Percentiles rank a stretch among this genome's conserved stretches.
These are phyloP conservation scores for Fusarium cicatricum DNA, from an alignment of 2,329 filamentous ascomycete genomes.

Conservation along the genomic window DNA sequence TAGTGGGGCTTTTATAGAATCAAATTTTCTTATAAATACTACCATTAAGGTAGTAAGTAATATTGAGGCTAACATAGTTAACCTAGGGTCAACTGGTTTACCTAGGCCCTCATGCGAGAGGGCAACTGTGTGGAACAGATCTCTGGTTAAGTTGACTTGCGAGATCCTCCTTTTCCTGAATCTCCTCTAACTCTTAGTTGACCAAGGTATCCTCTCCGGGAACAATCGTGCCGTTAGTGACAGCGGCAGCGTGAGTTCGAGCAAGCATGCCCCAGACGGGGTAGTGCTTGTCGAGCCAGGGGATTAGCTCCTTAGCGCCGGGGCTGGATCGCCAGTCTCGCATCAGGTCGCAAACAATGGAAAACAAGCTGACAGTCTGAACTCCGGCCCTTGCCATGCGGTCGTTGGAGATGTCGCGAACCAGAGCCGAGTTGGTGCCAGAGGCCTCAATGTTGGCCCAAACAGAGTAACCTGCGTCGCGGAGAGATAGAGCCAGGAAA, in stretches of 20 bases:
- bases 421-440: constrained; percentile 68
- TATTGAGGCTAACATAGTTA: too few species aligned
- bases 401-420: constrained; percentile 70
- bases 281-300: constrained; percentile 70
- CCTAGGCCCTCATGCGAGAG: too few species aligned
- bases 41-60: too few species aligned
- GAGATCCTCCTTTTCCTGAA: not conserved
- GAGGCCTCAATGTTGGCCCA: constrained; percentile 77
- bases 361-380: constrained; percentile 68
- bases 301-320: constrained; percentile 64
- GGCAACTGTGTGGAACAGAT: too few species aligned
- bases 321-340: constrained; percentile 70
- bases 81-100: too few species aligned
- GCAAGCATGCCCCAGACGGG: constrained; percentile 72
- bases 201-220: constrained; percentile 59
- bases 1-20: too few species aligned
- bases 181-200: not conserved
- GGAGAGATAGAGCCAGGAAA: constrained; percentile 76
- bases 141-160: too few species aligned
- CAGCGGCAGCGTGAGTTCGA: constrained; percentile 66
- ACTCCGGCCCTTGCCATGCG: constrained; percentile 74
- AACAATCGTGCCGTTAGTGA: constrained; percentile 65
- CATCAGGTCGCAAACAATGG: constrained; percentile 74
- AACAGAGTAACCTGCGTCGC: constrained; percentile 75
- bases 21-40: too few species aligned